Evolutionary conservation across 345 rosid genomes (phyloP).

Genomic region (Sapria himalayana): DNA sequence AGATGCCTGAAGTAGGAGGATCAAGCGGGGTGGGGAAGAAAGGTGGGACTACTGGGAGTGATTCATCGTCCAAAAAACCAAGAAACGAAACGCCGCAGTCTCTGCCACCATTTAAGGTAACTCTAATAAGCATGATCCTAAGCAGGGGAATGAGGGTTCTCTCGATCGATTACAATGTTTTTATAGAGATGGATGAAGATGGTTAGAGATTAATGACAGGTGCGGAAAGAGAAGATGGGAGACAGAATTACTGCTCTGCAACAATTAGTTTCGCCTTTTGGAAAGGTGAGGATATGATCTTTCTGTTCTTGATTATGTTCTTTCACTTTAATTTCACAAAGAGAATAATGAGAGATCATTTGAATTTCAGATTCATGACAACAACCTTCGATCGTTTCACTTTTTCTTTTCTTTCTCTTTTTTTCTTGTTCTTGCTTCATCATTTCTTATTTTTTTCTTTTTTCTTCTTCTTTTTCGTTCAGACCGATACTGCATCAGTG

Average conservation of each 20-base stretch:
- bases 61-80: conserved; percentile 39
- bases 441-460: background rate
- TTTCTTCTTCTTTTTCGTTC: conserved; percentile 6
- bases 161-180: background rate
- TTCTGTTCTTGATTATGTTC: conserved; percentile 8
- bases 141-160: background rate
- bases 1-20: conserved; percentile 30
- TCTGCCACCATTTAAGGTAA: conserved; percentile 86
- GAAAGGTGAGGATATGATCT: conserved; percentile 58
- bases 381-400: background rate
- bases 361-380: conserved; percentile 10
- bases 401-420: conserved; percentile 5
- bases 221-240: conserved; percentile 98
- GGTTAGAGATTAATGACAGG: conserved; percentile 27
- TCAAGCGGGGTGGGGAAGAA: conserved; percentile 33
- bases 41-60: conserved; percentile 46
- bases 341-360: conserved; percentile 5
- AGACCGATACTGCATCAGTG: conserved; percentile 99
- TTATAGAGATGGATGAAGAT: conserved; percentile 7
- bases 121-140: conserved; percentile 7
- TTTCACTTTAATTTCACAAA: conserved; percentile 9
- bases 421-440: conserved; percentile 11
- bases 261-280: conserved; percentile 99
- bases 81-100: conserved; percentile 57
- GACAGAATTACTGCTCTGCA: conserved; percentile 99